phyloP scores from a whole-genome alignment of 108 stramenopile genomes.

The Nannochloropsis gaditana region DNA sequence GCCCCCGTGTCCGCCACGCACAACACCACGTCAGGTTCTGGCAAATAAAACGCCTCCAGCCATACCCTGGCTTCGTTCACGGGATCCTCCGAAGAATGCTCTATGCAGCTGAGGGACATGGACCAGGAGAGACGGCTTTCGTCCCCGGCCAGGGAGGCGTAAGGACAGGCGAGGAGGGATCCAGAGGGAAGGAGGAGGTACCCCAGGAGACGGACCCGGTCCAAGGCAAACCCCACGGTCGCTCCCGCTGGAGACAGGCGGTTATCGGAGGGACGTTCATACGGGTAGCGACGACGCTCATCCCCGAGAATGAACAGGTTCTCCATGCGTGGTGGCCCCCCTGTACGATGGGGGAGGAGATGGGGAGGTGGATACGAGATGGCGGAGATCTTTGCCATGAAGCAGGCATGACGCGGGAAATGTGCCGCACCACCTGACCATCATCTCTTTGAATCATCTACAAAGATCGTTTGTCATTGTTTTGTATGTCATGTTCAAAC shows the following conservation, averaged over 20 bases:
- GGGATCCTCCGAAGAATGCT: background rate
- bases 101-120: background rate
- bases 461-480: no score
- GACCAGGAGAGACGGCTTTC: background rate
- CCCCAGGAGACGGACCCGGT: background rate
- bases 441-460: no score
- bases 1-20: background rate
- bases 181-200: conserved; percentile 3
- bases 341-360: background rate
- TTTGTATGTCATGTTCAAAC: no score
- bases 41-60: background rate
- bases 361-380: background rate
- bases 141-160: background rate
- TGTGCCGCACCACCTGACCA: no score
- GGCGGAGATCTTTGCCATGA: background rate
- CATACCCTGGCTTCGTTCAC: background rate
- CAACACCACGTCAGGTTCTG: background rate
- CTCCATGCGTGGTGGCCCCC: background rate
- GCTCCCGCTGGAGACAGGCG: background rate
- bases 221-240: background rate
- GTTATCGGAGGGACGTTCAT: background rate
- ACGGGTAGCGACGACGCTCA: background rate
- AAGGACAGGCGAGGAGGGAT: background rate
- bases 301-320: background rate
- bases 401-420: no score